Percentiles rank a stretch among this genome's conserved stretches.
Conservation (phyloP, 257 asterid genomes). For the Solanum okadae region DNA sequence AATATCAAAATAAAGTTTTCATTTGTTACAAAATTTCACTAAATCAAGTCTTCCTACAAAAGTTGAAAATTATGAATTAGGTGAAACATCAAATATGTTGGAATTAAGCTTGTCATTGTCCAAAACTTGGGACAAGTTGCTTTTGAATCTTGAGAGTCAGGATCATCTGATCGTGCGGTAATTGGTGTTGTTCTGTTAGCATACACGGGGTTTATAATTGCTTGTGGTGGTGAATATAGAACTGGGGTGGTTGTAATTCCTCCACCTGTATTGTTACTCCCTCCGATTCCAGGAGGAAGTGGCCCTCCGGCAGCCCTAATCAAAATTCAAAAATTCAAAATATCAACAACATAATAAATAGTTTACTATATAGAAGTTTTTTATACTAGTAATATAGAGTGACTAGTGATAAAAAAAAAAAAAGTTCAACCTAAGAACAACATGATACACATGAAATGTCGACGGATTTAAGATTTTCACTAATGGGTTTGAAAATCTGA, state of each 20-base stretch:
- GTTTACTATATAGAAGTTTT: background rate
- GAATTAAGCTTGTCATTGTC: slow-evolving; percentile 1
- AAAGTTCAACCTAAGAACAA: background rate
- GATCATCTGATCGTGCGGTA: background rate
- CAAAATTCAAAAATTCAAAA: background rate
- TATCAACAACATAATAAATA: background rate
- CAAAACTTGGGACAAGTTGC: slow-evolving; percentile 1
- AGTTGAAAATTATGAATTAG: background rate
- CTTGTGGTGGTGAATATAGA: slow-evolving; percentile 30
- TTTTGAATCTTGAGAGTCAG: slow-evolving; percentile 17
- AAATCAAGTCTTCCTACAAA: slow-evolving; percentile 1
- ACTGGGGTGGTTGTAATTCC: slow-evolving; percentile 17
- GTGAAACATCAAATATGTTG: slow-evolving; percentile 12
- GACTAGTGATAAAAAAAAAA: background rate
- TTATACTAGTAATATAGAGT: background rate
- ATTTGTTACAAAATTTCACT: background rate
- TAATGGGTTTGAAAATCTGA: too few species aligned
- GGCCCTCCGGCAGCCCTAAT: slow-evolving; percentile 53
- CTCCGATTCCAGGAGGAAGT: background rate
- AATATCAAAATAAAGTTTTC: background rate
- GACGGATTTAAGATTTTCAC: too few species aligned
- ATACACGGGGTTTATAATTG: slow-evolving; percentile 11
- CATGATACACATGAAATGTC: too few species aligned
- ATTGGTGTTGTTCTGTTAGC: slow-evolving; percentile 25
- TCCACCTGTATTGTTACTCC: background rate